These are phyloP conservation scores for Rhizophora mangle DNA, from an alignment of 345 rosid genomes.

Conservation along the genomic window DNA sequence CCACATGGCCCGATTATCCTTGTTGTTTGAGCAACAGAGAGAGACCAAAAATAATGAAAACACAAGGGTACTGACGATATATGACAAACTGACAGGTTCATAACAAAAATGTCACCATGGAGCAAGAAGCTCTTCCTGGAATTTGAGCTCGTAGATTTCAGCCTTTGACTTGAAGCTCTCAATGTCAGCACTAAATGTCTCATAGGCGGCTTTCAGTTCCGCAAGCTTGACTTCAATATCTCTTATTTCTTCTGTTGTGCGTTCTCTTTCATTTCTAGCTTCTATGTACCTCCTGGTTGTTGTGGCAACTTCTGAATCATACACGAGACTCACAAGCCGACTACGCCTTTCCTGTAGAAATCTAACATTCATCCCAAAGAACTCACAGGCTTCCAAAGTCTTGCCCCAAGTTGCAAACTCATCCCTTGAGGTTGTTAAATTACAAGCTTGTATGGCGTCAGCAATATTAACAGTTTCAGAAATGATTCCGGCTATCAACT, in stretches of 20 bases:
- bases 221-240: slow-evolving; percentile 44
- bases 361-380: slow-evolving; percentile 60
- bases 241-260: slow-evolving; percentile 39
- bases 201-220: slow-evolving; percentile 41
- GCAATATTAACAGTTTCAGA: slow-evolving; percentile 52
- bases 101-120: slow-evolving; percentile 44
- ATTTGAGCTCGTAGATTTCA: slow-evolving; percentile 46
- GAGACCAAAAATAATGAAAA: slow-evolving; percentile 6
- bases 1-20: not conserved
- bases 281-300: slow-evolving; percentile 49
- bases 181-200: slow-evolving; percentile 35
- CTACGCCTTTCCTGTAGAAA: slow-evolving; percentile 45
- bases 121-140: slow-evolving; percentile 45
- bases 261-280: slow-evolving; percentile 41
- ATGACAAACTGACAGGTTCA: not conserved
- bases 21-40: slow-evolving; percentile 4
- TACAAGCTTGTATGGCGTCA: slow-evolving; percentile 47
- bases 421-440: slow-evolving; percentile 42
- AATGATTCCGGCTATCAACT: slow-evolving; percentile 47
- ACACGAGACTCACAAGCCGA: slow-evolving; percentile 42
- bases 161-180: slow-evolving; percentile 39
- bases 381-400: slow-evolving; percentile 54
- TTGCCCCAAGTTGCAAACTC: slow-evolving; percentile 51
- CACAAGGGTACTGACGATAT: not conserved
- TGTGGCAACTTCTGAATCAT: slow-evolving; percentile 43